Percentiles rank a stretch among this genome's conserved stretches.
Evolutionary conservation across 495 filamentous ascomycete genomes (phyloP).

Genomic region (Hyaloscypha bicolor): DNA sequence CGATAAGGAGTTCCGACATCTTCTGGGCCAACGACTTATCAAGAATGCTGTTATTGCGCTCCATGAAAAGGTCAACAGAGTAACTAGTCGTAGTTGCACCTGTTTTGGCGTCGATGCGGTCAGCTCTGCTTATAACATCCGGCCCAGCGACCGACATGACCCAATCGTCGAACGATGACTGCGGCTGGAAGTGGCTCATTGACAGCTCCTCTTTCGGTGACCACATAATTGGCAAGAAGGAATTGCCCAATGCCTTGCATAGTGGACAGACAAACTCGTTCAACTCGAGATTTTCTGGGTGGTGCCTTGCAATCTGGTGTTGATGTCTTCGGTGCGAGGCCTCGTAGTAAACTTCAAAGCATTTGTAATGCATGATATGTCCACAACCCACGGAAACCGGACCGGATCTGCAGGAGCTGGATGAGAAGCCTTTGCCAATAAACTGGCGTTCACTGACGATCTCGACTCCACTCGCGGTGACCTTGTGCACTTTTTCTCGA

Average conservation of each 20-base stretch:
- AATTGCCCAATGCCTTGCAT: slow-evolving; percentile 95
- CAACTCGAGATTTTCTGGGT: slow-evolving; percentile 73
- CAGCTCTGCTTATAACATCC: background rate
- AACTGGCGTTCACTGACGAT: slow-evolving; percentile 76
- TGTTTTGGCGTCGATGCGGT: slow-evolving; percentile 10
- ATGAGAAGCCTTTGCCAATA: slow-evolving; percentile 86
- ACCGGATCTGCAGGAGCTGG: slow-evolving; percentile 64
- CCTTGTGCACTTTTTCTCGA: slow-evolving; percentile 69
- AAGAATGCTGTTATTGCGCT: slow-evolving; percentile 63
- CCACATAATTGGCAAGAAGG: slow-evolving; percentile 96
- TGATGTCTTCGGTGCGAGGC: slow-evolving; percentile 80
- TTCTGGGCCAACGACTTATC: slow-evolving; percentile 62
- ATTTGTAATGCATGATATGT: slow-evolving; percentile 97
- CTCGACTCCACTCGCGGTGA: slow-evolving; percentile 68
- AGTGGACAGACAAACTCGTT: slow-evolving; percentile 97
- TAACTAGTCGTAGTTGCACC: background rate
- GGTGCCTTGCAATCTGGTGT: slow-evolving; percentile 89
- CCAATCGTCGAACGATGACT: slow-evolving; percentile 66
- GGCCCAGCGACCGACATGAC: slow-evolving; percentile 44
- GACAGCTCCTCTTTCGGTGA: slow-evolving; percentile 84
- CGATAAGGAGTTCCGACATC: slow-evolving; percentile 48
- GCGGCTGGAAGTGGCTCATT: slow-evolving; percentile 63
- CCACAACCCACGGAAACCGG: slow-evolving; percentile 91
- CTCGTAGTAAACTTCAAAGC: slow-evolving; percentile 87
- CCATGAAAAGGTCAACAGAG: slow-evolving; percentile 60